A percentile compares a stretch with the other conserved stretches of the same genome.
Conservation (phyloP, 768 basidiomycete genomes). For the Psilocybe cyanescens region DNA sequence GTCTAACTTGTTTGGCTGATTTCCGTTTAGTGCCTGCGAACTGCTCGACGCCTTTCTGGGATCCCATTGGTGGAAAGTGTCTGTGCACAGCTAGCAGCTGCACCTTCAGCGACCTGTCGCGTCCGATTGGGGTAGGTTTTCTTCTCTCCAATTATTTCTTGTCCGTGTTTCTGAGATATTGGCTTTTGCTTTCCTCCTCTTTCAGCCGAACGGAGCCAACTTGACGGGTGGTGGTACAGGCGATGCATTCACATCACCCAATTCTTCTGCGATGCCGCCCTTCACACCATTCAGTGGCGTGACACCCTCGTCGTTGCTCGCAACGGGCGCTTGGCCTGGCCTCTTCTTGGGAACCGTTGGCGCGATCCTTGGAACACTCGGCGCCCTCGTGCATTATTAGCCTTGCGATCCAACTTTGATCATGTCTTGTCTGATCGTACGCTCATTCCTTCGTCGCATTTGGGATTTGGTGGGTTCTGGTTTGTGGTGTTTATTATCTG, state of each 20-base stretch:
- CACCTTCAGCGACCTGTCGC: slow-evolving; percentile 63
- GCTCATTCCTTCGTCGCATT: too few relatives aligned
- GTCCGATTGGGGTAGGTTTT: slow-evolving; percentile 59
- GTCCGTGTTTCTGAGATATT: neutral
- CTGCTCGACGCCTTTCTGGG: slow-evolving; percentile 83
- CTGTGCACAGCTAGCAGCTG: slow-evolving; percentile 61
- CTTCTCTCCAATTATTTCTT: neutral
- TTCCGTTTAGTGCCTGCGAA: slow-evolving; percentile 59
- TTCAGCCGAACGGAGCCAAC: slow-evolving; percentile 69
- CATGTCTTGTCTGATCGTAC: neutral
- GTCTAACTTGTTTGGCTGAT: neutral
- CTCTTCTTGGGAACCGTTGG: slow-evolving; percentile 40
- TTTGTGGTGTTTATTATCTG: too few relatives aligned
- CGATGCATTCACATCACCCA: slow-evolving; percentile 28
- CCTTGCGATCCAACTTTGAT: slow-evolving; percentile 18
- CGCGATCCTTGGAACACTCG: slow-evolving; percentile 36
- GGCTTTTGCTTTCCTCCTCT: slow-evolving; percentile 1
- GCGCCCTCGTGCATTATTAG: slow-evolving; percentile 13
- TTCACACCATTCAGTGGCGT: slow-evolving; percentile 56
- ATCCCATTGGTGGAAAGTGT: slow-evolving; percentile 69
- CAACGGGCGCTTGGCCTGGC: slow-evolving; percentile 36
- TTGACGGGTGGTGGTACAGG: slow-evolving; percentile 65
- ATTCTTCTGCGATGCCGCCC: slow-evolving; percentile 30
- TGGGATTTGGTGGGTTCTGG: too few relatives aligned
- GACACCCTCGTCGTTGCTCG: slow-evolving; percentile 24